Base-by-base conservation (phyloP, 805 yeast species). In the Metschnikowia anglica region DNA sequence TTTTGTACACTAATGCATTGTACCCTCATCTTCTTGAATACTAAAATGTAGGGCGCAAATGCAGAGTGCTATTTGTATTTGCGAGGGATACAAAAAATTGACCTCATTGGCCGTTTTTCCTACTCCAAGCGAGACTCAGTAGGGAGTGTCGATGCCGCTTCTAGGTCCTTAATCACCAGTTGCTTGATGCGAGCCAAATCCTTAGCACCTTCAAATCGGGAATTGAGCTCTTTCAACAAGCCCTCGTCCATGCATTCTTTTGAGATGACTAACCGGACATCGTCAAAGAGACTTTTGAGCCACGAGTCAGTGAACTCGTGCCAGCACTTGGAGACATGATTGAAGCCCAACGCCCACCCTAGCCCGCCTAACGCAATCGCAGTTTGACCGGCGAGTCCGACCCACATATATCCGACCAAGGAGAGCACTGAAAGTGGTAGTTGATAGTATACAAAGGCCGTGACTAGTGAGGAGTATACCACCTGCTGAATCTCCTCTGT, bases 281-380 rank as follows among this genome's bases (percentile, higher is more conserved):
- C 62, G 41, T 70, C 75, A 44, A 54, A 65, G 12, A 70, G 46
- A 2, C 45, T 36, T 10, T 47, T 36, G 16, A 58, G 39, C 74
- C 74, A 70, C 2, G 41, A 12, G 2, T 43, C 44, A 5, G 60
- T 55, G 41, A 66, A 62, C 1, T 34, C 33, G 21, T 58, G 62
- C 76, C 76, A 70, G 4, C 37, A 46, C 26, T 61, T 63, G 5
- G 72, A 60, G 3, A 70, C 73, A 28, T 65, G 59, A 42, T 70
- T 70, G 52, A 70, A 68, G 10, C 76, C 76, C 37, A 66, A 46
- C 6, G 62, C 65, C 63, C 67, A 60, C 0, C 76, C 76, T n/a
- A 70, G 51, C 4, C 55, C 47, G 4, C 57, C 62, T 5, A 70
- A 47, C 0, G 74, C 72, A 27, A 58, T 39, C 0, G 69, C 62